Evolutionary conservation across 1,284 basidiomycete genomes (phyloP), one percentile per base, ranked within the genome.

Genomic region (Ceratobasidium sp.): DNA sequence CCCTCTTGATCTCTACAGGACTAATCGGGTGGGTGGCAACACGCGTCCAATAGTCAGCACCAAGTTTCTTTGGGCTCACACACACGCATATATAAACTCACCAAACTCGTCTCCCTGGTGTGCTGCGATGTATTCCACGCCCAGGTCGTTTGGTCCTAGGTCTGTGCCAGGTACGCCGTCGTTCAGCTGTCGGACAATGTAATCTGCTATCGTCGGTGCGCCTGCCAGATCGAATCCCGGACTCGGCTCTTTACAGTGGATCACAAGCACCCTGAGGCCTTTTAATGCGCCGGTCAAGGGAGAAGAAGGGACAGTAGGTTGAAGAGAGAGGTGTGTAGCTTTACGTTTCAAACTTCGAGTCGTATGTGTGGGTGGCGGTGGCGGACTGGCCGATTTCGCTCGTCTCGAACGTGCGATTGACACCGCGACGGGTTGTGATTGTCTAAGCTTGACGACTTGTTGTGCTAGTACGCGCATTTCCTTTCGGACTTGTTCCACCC

Each of bases 211-310:
- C 8, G 85, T 39, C 88, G 86, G 48, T 79, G 79, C 46, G 83
- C 82, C 50, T 65, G 41, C 30, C 80, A 80, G 57, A 77, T 77
- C 18, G 77, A 45, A 72, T 6, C 39, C 39, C 53, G 82, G 80
- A 65, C 88, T 78, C 62, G 87, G 85, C 75, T 92, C 91, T 78
- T 95, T 95, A 82, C 91, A 93, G 78, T 95, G 93, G 39, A 87
- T 92, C 72, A 94, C 82, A 77, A 87, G 91, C 28, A 95, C 85
- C 58, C 83, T 83, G 26, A 92, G 76, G 3, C 89, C 89, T 1
- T 80, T 75, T 41, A 93, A 80, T 9, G 85, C 84, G 46, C 85
- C 86, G 9, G 79, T 80, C 34, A 89, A 76, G 26, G 65, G 26
- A 34, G 18, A 30, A 10, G 53, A 21, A 43, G 74, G 65, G 3